phyloP scores from a whole-genome alignment of 1,284 basidiomycete species.

The Naganishia sp. region DNA sequence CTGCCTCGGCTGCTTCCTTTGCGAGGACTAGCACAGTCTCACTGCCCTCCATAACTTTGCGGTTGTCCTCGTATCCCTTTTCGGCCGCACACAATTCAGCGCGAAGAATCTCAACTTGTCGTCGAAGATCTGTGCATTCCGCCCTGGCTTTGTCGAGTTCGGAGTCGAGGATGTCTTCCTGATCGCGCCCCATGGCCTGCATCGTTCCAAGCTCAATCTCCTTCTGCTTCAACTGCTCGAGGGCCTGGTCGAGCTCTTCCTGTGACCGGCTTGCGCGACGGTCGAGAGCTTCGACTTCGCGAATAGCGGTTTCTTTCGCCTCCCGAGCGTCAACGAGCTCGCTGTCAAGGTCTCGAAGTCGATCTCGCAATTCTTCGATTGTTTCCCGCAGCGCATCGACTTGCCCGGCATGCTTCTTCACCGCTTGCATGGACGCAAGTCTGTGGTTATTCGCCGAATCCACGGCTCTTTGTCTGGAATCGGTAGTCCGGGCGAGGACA shows the following conservation, averaged over 20 bases:
- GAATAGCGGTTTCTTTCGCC: not conserved
- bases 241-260: not conserved
- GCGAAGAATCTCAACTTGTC: not conserved
- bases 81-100: not conserved
- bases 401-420: not conserved
- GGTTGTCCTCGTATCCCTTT: not conserved
- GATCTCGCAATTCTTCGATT: not conserved
- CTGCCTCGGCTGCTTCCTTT: slow-evolving; percentile 11
- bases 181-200: not conserved
- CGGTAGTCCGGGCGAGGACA: not conserved
- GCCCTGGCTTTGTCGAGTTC: not conserved
- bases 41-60: not conserved
- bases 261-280: not conserved
- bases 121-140: not conserved
- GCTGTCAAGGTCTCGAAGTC: not conserved
- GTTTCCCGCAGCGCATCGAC: not conserved
- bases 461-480: not conserved
- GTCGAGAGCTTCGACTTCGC: not conserved
- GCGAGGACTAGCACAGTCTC: slow-evolving; percentile 14
- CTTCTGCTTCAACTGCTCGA: not conserved
- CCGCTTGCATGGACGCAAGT: too few species aligned
- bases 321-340: not conserved
- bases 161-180: not conserved
- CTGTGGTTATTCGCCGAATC: not conserved
- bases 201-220: not conserved